Conservation (phyloP, 2,329 filamentous ascomycete genomes). For the Talaromyces sp. region DNA sequence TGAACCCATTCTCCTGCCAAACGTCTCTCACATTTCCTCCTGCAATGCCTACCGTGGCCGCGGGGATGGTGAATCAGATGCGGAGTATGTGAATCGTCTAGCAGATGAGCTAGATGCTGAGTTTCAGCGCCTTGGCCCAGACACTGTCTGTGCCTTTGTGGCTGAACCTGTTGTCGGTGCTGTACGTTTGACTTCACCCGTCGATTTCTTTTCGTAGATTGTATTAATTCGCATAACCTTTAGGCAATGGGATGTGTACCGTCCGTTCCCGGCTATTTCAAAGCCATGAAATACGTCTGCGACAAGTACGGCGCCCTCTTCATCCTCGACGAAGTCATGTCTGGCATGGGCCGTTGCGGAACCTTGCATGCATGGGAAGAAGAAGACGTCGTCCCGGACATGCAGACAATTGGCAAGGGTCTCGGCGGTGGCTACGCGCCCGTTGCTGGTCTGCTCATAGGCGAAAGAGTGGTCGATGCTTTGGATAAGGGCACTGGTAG, state of each 20-base stretch:
- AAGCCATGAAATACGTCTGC: slow-evolving; percentile 63
- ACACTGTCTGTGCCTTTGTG: slow-evolving; percentile 66
- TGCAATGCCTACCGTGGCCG: slow-evolving; percentile 62
- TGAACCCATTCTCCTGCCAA: slow-evolving; percentile 52
- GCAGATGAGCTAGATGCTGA: slow-evolving; percentile 62
- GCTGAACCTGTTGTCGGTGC: slow-evolving; percentile 69
- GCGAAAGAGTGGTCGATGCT: slow-evolving; percentile 44
- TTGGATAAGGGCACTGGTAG: slow-evolving; percentile 44
- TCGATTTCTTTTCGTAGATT: background rate
- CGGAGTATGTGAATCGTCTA: slow-evolving; percentile 56
- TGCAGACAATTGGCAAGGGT: slow-evolving; percentile 57
- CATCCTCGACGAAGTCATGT: slow-evolving; percentile 77
- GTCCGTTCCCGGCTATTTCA: slow-evolving; percentile 62
- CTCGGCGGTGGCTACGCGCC: slow-evolving; percentile 54
- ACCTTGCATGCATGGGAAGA: slow-evolving; percentile 57
- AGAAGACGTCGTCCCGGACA: slow-evolving; percentile 54
- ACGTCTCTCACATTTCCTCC: slow-evolving; percentile 58
- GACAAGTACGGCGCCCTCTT: slow-evolving; percentile 66
- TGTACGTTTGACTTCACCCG: slow-evolving; percentile 38
- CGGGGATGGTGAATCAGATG: slow-evolving; percentile 47
- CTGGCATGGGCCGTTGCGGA: slow-evolving; percentile 55
- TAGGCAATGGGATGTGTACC: slow-evolving; percentile 65
- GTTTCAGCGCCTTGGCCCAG: slow-evolving; percentile 59
- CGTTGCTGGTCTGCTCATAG: slow-evolving; percentile 52
- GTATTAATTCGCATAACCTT: background rate